Evolutionary conservation across 768 basidiomycete genomes (phyloP).

Genomic region (Boletus eberwhitei): DNA sequence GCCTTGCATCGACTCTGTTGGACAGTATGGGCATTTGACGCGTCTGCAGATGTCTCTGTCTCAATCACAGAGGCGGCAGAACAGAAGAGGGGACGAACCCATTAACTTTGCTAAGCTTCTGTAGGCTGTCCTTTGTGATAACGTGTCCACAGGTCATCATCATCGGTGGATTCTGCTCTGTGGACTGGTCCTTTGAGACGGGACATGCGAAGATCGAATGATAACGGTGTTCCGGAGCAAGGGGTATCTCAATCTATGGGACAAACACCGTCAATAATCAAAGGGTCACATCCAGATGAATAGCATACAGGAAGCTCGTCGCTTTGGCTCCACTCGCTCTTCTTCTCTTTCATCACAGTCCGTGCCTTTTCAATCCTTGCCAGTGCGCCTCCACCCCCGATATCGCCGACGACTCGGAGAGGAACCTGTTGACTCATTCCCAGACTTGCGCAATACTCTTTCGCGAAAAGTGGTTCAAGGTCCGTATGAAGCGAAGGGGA

Average conservation of each 20-base stretch:
- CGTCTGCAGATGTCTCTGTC: slow-evolving; percentile 45
- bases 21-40: slow-evolving; percentile 97
- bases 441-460: slow-evolving; percentile 83
- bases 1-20: slow-evolving; percentile 62
- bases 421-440: slow-evolving; percentile 90
- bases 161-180: slow-evolving; percentile 92
- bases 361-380: slow-evolving; percentile 92
- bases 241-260: slow-evolving; percentile 85
- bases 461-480: slow-evolving; percentile 78
- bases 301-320: slow-evolving; percentile 78
- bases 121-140: slow-evolving; percentile 86
- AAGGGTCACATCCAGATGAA: not conserved
- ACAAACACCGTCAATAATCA: not conserved
- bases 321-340: slow-evolving; percentile 88
- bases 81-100: slow-evolving; percentile 51
- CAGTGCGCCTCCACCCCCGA: slow-evolving; percentile 89
- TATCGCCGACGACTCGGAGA: slow-evolving; percentile 84
- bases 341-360: slow-evolving; percentile 88
- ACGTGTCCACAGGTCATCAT: slow-evolving; percentile 98
- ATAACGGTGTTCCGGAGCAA: slow-evolving; percentile 83
- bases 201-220: slow-evolving; percentile 98
- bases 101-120: slow-evolving; percentile 83
- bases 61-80: not conserved
- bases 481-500: slow-evolving; percentile 71
- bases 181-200: slow-evolving; percentile 96